Evolutionary conservation across 176 grass and related monocot species (phyloP).

Genomic region (Cenchrus americanus): DNA sequence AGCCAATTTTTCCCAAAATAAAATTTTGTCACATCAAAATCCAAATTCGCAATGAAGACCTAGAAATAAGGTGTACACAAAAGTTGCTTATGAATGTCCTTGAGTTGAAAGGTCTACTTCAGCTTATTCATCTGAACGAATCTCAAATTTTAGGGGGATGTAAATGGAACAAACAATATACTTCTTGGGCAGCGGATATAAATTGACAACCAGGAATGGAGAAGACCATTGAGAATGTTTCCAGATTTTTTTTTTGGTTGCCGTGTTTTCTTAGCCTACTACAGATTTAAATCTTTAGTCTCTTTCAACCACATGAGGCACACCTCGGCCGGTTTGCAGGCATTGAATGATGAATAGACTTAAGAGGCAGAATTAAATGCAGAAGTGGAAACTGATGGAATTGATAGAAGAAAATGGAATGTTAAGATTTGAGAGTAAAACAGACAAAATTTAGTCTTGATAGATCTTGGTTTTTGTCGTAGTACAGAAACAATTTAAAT

Average conservation of each 20-base stretch:
- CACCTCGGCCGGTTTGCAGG: background rate
- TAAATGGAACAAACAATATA: conserved; percentile 6
- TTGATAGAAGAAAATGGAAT: conserved; percentile 15
- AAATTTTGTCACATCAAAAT: background rate
- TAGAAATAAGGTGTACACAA: conserved; percentile 5
- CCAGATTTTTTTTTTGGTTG: conserved; percentile 2
- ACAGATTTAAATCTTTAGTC: conserved; percentile 18
- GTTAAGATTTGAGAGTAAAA: conserved; percentile 11
- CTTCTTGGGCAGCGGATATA: background rate
- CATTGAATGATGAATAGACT: conserved; percentile 8
- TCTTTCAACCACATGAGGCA: conserved; percentile 19
- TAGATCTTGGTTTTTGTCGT: background rate
- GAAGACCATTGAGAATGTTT: conserved; percentile 12
- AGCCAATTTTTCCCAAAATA: background rate
- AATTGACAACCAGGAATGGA: background rate
- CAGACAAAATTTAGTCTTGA: conserved; percentile 19
- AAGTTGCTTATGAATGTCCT: conserved; percentile 6
- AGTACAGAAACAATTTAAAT: conserved; percentile 15
- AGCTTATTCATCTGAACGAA: conserved; percentile 5
- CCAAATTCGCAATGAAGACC: background rate
- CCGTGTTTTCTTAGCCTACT: background rate
- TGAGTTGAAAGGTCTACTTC: background rate
- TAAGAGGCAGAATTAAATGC: background rate
- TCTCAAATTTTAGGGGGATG: background rate
- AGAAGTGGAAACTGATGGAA: background rate